These are phyloP conservation scores for Tephrocybe sp. DNA, from an alignment of 768 basidiomycete genomes.

Conservation along the genomic window DNA sequence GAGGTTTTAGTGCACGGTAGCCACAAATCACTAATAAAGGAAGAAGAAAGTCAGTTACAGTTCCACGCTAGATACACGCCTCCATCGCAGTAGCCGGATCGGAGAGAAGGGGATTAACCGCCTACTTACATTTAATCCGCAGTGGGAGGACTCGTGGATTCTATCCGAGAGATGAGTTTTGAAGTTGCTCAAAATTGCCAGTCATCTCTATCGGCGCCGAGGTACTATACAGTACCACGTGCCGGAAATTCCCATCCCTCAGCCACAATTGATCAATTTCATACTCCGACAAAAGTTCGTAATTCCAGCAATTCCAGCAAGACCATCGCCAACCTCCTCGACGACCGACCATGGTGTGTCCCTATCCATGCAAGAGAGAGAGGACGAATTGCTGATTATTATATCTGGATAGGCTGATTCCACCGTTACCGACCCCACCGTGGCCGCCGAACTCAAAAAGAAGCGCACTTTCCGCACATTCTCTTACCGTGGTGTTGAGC, in stretches of 20 bases:
- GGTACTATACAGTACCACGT: slow-evolving; percentile 66
- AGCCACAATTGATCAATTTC: slow-evolving; percentile 39
- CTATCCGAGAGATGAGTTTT: slow-evolving; percentile 61
- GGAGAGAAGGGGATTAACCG: slow-evolving; percentile 21
- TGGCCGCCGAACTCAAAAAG: slow-evolving; percentile 98
- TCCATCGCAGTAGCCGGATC: not conserved
- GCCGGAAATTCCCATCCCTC: slow-evolving; percentile 27
- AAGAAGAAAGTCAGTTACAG: slow-evolving; percentile 6
- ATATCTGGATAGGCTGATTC: slow-evolving; percentile 62
- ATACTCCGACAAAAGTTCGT: slow-evolving; percentile 24
- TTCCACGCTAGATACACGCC: not conserved
- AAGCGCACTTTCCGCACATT: slow-evolving; percentile 98
- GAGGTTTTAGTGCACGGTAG: slow-evolving; percentile 55
- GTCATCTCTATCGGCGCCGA: slow-evolving; percentile 14
- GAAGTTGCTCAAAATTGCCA: slow-evolving; percentile 24
- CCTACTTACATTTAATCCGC: slow-evolving; percentile 77
- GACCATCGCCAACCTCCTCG: slow-evolving; percentile 40
- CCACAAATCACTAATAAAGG: slow-evolving; percentile 79
- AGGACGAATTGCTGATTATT: slow-evolving; percentile 11
- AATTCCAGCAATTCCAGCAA: slow-evolving; percentile 19
- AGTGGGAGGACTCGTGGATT: slow-evolving; percentile 91
- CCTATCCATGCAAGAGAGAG: not conserved
- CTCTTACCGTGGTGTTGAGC: slow-evolving; percentile 96
- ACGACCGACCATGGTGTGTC: slow-evolving; percentile 38
- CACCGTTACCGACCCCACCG: slow-evolving; percentile 82